These are phyloP conservation scores for Didymella pomorum DNA, from an alignment of 2,329 filamentous ascomycete genomes.

Conservation along the genomic window DNA sequence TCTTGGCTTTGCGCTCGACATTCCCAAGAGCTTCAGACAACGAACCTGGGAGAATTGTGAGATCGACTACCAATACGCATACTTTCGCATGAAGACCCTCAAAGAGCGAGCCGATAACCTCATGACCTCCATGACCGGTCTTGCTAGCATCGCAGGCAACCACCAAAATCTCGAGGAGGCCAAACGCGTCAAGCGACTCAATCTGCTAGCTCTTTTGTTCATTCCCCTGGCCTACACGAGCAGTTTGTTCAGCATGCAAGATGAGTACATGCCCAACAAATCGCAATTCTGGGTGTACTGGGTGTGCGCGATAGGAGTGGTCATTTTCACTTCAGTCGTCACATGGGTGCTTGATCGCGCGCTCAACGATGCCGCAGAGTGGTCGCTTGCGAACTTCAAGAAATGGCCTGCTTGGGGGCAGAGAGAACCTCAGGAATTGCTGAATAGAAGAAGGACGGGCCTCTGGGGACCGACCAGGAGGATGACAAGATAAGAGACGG, in stretches of 20 bases:
- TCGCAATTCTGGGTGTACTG: slow-evolving; percentile 44
- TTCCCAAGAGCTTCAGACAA: not conserved
- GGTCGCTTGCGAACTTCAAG: slow-evolving; percentile 23
- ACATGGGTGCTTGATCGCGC: slow-evolving; percentile 40
- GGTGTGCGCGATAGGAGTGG: slow-evolving; percentile 39
- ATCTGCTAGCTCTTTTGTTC: slow-evolving; percentile 44
- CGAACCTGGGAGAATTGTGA: slow-evolving; percentile 39
- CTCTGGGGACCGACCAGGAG: slow-evolving; percentile 1
- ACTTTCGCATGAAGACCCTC: slow-evolving; percentile 44
- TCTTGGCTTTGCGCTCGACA: slow-evolving; percentile 36
- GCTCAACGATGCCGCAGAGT: slow-evolving; percentile 42
- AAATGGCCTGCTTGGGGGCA: not conserved
- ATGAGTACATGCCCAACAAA: slow-evolving; percentile 40
- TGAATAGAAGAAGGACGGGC: not conserved
- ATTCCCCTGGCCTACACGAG: slow-evolving; percentile 47
- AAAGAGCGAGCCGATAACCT: slow-evolving; percentile 46
- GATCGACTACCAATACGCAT: slow-evolving; percentile 46
- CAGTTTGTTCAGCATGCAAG: slow-evolving; percentile 47
- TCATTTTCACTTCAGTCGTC: slow-evolving; percentile 34
- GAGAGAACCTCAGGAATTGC: not conserved
- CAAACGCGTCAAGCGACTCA: slow-evolving; percentile 46
- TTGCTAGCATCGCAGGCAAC: slow-evolving; percentile 47
- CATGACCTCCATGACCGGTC: slow-evolving; percentile 46
- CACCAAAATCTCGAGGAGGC: slow-evolving; percentile 47
- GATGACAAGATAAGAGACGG: not conserved